Conservation (phyloP, 2,329 filamentous ascomycete species). For the Fusarium papillatum region DNA sequence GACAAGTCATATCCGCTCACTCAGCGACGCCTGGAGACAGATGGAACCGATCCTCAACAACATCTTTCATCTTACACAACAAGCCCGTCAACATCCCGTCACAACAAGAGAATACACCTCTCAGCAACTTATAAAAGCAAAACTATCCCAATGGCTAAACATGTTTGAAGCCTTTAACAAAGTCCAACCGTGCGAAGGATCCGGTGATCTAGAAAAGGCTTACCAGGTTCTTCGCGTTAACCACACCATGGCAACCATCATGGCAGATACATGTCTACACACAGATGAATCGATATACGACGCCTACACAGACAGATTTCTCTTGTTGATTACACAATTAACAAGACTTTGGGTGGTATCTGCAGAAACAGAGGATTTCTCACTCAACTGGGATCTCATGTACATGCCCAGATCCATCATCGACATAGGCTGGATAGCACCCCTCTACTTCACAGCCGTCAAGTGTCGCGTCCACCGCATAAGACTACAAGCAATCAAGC, state of each 20-base stretch:
- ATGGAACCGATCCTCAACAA: constrained; percentile 36
- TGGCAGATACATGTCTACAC: constrained; percentile 52
- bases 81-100: constrained; percentile 15
- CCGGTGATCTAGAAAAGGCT: constrained; percentile 36
- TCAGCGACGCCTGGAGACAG: constrained; percentile 37
- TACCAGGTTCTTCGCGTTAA: constrained; percentile 52
- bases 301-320: constrained; percentile 48
- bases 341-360: constrained; percentile 23
- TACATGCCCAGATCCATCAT: constrained; percentile 51
- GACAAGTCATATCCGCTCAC: constrained; percentile 10
- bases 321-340: constrained; percentile 46
- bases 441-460: constrained; percentile 59
- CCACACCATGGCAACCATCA: constrained; percentile 58
- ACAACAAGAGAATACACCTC: constrained; percentile 1
- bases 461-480: constrained; percentile 61
- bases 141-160: constrained; percentile 38
- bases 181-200: constrained; percentile 16
- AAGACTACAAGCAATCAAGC: constrained; percentile 52
- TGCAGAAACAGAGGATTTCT: constrained; percentile 9
- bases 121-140: constrained; percentile 29
- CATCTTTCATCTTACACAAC: constrained; percentile 36
- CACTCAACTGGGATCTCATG: constrained; percentile 17
- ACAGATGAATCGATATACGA: constrained; percentile 55
- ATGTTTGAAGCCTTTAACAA: constrained; percentile 42
- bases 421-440: constrained; percentile 60